phyloP scores from a whole-genome alignment of 306 rosid genomes.

The Myrica gale region DNA sequence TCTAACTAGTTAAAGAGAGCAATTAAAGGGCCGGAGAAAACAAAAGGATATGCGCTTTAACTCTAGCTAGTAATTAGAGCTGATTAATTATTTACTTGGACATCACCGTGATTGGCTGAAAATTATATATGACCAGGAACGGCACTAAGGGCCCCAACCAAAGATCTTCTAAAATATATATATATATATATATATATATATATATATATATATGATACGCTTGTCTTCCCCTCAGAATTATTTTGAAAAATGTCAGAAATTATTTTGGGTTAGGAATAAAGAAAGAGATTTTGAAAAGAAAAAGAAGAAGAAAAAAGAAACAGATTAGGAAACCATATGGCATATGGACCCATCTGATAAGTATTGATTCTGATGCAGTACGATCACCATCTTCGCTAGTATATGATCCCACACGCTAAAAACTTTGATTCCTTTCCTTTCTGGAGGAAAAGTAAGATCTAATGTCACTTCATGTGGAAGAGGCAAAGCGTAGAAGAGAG shows the following conservation, averaged over 20 bases:
- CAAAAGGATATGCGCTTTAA: not conserved
- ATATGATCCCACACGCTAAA: constrained; percentile 51
- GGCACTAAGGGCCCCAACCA: no score
- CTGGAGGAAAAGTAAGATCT: constrained; percentile 59
- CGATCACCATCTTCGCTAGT: constrained; percentile 45
- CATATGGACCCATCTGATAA: constrained; percentile 29
- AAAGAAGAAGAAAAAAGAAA: not conserved
- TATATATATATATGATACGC: no score
- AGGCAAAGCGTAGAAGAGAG: constrained; percentile 24
- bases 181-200: no score
- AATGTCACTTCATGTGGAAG: constrained; percentile 59
- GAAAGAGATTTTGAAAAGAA: not conserved
- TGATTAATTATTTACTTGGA: not conserved
- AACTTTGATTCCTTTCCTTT: constrained; percentile 34
- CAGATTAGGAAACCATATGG: not conserved
- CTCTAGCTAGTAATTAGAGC: not conserved
- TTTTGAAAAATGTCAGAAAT: not conserved
- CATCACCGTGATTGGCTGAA: not conserved
- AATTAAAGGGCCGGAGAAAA: not conserved
- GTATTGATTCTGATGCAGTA: constrained; percentile 30
- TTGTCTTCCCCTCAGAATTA: not conserved
- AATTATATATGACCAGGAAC: not conserved
- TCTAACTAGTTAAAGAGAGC: no score
- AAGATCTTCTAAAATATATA: no score
- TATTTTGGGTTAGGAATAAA: not conserved